These are phyloP conservation scores for Salix caprea DNA, from an alignment of 345 rosid species.

Conservation along the genomic window DNA sequence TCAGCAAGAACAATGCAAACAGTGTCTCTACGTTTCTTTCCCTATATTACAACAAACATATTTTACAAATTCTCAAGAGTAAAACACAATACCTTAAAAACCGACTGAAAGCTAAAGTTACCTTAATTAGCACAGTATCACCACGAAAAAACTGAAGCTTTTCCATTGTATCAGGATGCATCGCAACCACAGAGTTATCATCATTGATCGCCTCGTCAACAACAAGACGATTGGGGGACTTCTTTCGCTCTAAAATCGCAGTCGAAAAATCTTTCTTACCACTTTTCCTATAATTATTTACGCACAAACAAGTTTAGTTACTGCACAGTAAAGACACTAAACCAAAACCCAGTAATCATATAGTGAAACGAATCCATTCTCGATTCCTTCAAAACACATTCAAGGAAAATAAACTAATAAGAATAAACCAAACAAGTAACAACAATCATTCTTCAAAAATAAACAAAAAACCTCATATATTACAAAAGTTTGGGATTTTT, in stretches of 20 bases:
- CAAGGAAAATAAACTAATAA: background rate
- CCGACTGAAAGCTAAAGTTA: background rate
- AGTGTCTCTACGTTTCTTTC: conserved; percentile 36
- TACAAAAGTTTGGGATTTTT: background rate
- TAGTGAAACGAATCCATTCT: background rate
- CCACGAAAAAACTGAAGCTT: conserved; percentile 32
- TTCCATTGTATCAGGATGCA: conserved; percentile 35
- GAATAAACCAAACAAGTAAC: background rate
- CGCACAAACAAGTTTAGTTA: background rate
- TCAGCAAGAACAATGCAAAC: conserved; percentile 31
- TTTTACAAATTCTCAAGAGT: background rate
- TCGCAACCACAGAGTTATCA: conserved; percentile 27
- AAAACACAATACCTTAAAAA: background rate
- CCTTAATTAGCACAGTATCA: conserved; percentile 30
- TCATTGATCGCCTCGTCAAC: conserved; percentile 31
- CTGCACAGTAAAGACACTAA: background rate
- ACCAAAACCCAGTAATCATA: background rate
- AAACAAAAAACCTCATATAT: background rate
- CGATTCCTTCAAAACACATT: background rate
- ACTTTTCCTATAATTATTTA: conserved; percentile 6
- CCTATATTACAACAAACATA: conserved; percentile 14
- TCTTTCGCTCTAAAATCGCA: conserved; percentile 32
- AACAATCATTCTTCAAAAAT: background rate
- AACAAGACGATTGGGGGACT: conserved; percentile 30
- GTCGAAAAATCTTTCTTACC: conserved; percentile 25